Percentiles rank a stretch among this genome's conserved stretches.
phyloP scores from a whole-genome alignment of 306 rosid genomes.

The Sicyos baderoa region DNA sequence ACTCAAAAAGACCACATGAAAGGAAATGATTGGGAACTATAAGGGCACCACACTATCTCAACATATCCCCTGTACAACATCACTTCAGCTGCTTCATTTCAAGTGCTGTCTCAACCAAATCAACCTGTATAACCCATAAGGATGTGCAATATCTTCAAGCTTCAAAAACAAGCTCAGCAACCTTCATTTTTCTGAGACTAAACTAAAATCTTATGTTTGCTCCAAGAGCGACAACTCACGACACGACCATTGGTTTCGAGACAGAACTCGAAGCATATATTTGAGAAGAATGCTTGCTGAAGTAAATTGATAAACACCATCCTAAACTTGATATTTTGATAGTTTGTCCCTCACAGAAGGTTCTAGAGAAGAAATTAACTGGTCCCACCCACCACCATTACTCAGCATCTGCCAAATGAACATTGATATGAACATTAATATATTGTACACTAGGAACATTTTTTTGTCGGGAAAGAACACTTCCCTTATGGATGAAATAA shows the following conservation, averaged over 20 bases:
- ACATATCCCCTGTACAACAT: slow-evolving; percentile 66
- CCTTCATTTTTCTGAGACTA: slow-evolving; percentile 5
- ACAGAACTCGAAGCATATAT: slow-evolving; percentile 27
- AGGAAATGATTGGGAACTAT: neutral
- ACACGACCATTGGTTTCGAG: slow-evolving; percentile 30
- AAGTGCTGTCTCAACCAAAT: slow-evolving; percentile 27
- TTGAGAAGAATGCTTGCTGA: slow-evolving; percentile 16
- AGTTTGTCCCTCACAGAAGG: slow-evolving; percentile 78
- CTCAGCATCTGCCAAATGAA: slow-evolving; percentile 62
- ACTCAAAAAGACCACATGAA: neutral
- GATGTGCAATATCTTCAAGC: slow-evolving; percentile 39
- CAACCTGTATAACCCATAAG: slow-evolving; percentile 24
- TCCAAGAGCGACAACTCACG: slow-evolving; percentile 25
- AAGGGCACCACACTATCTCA: slow-evolving; percentile 18
- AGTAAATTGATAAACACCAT: neutral
- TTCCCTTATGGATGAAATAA: neutral
- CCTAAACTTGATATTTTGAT: slow-evolving; percentile 76
- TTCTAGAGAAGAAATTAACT: slow-evolving; percentile 89
- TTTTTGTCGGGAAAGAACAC: neutral
- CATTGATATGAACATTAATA: slow-evolving; percentile 14
- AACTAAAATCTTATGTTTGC: slow-evolving; percentile 7
- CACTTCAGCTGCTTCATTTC: slow-evolving; percentile 31
- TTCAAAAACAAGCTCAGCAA: slow-evolving; percentile 30
- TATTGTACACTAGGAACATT: neutral
- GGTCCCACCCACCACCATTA: slow-evolving; percentile 98